phyloP scores from a whole-genome alignment of 257 asterid species.

The Paulownia fortunei region DNA sequence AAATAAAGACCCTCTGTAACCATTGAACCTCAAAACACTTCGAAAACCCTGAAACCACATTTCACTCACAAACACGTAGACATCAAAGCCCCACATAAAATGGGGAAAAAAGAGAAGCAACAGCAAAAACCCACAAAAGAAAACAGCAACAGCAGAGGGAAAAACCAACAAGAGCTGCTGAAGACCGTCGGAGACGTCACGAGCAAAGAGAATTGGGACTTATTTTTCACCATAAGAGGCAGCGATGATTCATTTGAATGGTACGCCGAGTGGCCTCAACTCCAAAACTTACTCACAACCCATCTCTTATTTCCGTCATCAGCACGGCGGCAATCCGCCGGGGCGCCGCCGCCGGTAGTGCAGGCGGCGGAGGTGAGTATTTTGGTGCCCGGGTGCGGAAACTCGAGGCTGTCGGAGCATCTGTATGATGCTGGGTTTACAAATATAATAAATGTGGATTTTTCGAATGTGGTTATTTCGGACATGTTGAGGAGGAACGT shows the following conservation, averaged over 20 bases:
- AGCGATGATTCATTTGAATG: slow-evolving; percentile 82
- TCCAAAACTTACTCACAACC: slow-evolving; percentile 47
- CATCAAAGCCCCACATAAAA: not conserved
- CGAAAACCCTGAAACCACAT: slow-evolving; percentile 29
- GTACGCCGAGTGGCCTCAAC: slow-evolving; percentile 49
- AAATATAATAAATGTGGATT: slow-evolving; percentile 80
- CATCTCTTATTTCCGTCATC: slow-evolving; percentile 38
- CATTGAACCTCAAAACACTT: not conserved
- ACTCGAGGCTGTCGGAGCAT: slow-evolving; percentile 85
- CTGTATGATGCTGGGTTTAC: slow-evolving; percentile 75
- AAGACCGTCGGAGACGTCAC: slow-evolving; percentile 83
- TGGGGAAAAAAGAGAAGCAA: slow-evolving; percentile 51
- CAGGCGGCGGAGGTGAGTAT: slow-evolving; percentile 44
- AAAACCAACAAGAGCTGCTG: slow-evolving; percentile 66
- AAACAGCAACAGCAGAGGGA: not conserved
- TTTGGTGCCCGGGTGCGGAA: slow-evolving; percentile 97
- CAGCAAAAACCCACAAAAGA: slow-evolving; percentile 13
- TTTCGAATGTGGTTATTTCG: slow-evolving; percentile 85
- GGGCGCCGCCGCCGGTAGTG: not conserved
- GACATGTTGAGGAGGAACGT: slow-evolving; percentile 84
- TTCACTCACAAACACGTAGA: not conserved
- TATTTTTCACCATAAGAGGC: slow-evolving; percentile 81
- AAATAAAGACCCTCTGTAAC: too few species aligned
- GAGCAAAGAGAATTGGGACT: slow-evolving; percentile 89
- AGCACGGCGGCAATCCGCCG: slow-evolving; percentile 2